Conservation (phyloP, 2,329 filamentous ascomycete genomes). For the Verticillium dahliae region DNA sequence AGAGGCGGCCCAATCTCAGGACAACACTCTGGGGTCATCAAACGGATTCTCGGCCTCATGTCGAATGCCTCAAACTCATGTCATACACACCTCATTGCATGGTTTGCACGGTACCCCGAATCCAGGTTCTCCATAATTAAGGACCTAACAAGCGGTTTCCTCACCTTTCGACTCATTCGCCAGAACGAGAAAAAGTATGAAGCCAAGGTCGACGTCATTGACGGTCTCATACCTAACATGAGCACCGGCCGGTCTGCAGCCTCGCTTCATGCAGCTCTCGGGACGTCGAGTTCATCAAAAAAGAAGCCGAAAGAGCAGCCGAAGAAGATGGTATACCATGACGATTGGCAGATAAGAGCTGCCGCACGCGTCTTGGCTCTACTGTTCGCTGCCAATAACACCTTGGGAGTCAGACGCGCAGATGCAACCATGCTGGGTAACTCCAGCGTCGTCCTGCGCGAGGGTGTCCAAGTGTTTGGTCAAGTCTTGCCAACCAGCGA, state of each 20-base stretch:
- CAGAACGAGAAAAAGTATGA: slow-evolving; percentile 62
- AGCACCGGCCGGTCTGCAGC: slow-evolving; percentile 59
- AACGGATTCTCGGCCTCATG: slow-evolving; percentile 73
- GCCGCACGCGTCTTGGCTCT: slow-evolving; percentile 74
- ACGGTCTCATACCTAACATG: slow-evolving; percentile 67
- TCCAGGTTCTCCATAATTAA: slow-evolving; percentile 65
- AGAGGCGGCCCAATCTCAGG: slow-evolving; percentile 43
- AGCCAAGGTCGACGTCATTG: slow-evolving; percentile 52
- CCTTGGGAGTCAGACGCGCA: slow-evolving; percentile 27
- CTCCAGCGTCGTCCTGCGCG: slow-evolving; percentile 22
- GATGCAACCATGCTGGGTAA: slow-evolving; percentile 15
- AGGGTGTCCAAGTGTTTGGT: slow-evolving; percentile 42
- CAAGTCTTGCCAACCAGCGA: slow-evolving; percentile 73
- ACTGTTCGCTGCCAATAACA: slow-evolving; percentile 74
- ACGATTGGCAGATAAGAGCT: slow-evolving; percentile 86
- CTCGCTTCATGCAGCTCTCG: slow-evolving; percentile 73
- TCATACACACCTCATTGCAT: slow-evolving; percentile 69
- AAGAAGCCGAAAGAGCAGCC: slow-evolving; percentile 50
- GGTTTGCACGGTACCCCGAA: slow-evolving; percentile 68
- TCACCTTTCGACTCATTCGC: slow-evolving; percentile 72
- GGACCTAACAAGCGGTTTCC: slow-evolving; percentile 69
- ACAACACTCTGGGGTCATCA: slow-evolving; percentile 77
- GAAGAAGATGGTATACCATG: slow-evolving; percentile 58
- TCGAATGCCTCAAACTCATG: slow-evolving; percentile 70
- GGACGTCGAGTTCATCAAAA: slow-evolving; percentile 36